Conservation (phyloP, 1,284 basidiomycete genomes). For the Leccinum solheimii region DNA sequence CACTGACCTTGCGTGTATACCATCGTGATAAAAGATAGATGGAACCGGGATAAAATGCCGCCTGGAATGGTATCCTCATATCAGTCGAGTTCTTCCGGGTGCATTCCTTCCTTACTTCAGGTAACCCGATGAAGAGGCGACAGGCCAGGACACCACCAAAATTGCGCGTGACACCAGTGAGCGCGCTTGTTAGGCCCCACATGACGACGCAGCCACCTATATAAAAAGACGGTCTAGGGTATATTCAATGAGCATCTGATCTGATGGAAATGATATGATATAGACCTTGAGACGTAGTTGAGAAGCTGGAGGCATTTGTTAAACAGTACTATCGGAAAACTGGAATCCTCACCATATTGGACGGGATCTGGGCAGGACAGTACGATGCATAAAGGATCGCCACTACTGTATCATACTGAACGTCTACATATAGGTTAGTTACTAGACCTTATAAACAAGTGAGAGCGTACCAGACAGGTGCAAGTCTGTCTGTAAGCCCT, state of each 20-base stretch:
- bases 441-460: not conserved
- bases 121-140: conserved; percentile 3
- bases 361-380: conserved; percentile 21
- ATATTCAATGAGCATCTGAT: not conserved
- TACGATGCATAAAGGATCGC: conserved; percentile 1
- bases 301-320: conserved; percentile 19
- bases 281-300: conserved; percentile 1
- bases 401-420: not conserved
- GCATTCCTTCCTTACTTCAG: conserved; percentile 36
- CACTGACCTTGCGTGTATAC: conserved; percentile 60
- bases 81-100: not conserved
- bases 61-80: conserved; percentile 29
- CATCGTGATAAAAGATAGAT: conserved; percentile 61
- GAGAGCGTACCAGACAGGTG: not conserved
- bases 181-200: conserved; percentile 1
- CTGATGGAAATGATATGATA: not conserved
- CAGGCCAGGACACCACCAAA: conserved; percentile 1
- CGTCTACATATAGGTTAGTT: not conserved
- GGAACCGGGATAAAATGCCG: conserved; percentile 64
- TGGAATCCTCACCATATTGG: conserved; percentile 53
- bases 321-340: not conserved
- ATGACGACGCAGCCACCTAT: not conserved
- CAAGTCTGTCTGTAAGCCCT: conserved; percentile 1
- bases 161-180: not conserved
- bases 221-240: not conserved